Base-by-base conservation (phyloP, 768 basidiomycete genomes). In the Tricholoma terreum region DNA sequence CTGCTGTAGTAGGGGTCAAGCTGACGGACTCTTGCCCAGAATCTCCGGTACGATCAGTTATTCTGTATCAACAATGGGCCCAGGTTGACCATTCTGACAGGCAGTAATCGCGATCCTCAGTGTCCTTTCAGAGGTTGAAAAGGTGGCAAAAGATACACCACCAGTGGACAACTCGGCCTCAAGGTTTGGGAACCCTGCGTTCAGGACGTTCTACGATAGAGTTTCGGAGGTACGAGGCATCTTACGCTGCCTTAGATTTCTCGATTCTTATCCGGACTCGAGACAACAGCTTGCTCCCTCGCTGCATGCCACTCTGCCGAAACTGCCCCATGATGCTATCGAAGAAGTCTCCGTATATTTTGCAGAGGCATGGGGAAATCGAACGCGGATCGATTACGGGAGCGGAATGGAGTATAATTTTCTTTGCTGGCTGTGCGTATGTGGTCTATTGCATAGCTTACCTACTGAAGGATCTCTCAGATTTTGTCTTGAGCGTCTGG, bases 381-480 rank as follows among this genome's bases (percentile, higher is more conserved):
- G 89, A 27, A 84, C 88, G 49, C 79, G 97, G 8, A 94, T 99
- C 54, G 97, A 99, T 72, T 99, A 99, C 72, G 97, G 97, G n/a
- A 97, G 94, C 65, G 97, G 97, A 12, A 98, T 98, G 96, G 97
- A 99, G 68, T 80, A 98, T 43, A 96, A 98, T 72, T 99, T 98
- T 66, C 58, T 98, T 2, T 98, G 95, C 65, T 98, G 94, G 94
- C 68, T 98, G 95, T 97, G 68, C 62, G 92, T 76, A 2, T 31
- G 12, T 15, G 54, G 0, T 9, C 8, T 4, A 15, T 54, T 52
- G 14, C 52, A 21, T 33, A 50, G 2, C 27, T 14, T 58, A 19
- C 22, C 34, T 10, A n/a, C 52, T 43, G n/a, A 24, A 17, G 8
- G 33, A 5, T 40, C 12, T 17, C 58, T 24, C 65, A 98, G 96